These are phyloP conservation scores for Neophaeococcomyces aloes DNA, from an alignment of 2,329 filamentous ascomycete species.

Conservation along the genomic window DNA sequence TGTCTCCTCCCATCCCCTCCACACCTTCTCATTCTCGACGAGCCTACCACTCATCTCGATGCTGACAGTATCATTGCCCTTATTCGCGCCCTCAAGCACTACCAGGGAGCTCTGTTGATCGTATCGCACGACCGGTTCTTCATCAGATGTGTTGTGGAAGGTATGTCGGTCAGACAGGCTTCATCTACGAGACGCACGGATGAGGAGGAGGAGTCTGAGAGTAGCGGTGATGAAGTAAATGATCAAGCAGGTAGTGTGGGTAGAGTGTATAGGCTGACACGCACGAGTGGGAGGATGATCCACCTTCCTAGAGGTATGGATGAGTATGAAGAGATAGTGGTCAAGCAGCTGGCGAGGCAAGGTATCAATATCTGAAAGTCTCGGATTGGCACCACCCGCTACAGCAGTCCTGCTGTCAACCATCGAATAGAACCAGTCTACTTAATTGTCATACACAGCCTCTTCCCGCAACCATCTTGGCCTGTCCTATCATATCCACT, in stretches of 20 bases:
- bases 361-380: conserved; percentile 8
- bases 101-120: conserved; percentile 64
- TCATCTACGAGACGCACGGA: conserved; percentile 26
- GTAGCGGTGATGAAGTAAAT: conserved; percentile 32
- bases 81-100: conserved; percentile 53
- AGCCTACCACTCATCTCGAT: conserved; percentile 76
- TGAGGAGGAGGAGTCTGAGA: conserved; percentile 31
- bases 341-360: conserved; percentile 47
- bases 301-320: conserved; percentile 50
- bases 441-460: too few relatives aligned
- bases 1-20: conserved; percentile 55
- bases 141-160: conserved; percentile 61
- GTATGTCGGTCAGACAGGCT: conserved; percentile 31
- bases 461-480: too few relatives aligned
- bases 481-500: too few relatives aligned
- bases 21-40: conserved; percentile 66
- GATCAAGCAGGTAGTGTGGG: conserved; percentile 33
- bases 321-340: conserved; percentile 54
- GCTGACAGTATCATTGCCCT: conserved; percentile 68
- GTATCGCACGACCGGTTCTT: conserved; percentile 79
- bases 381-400: too few relatives aligned
- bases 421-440: too few relatives aligned
- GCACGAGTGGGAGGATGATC: conserved; percentile 41
- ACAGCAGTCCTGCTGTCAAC: too few relatives aligned
- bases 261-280: conserved; percentile 50